These are phyloP conservation scores for Xylaria sp. DNA, from an alignment of 2,329 filamentous ascomycete species.

Conservation along the genomic window DNA sequence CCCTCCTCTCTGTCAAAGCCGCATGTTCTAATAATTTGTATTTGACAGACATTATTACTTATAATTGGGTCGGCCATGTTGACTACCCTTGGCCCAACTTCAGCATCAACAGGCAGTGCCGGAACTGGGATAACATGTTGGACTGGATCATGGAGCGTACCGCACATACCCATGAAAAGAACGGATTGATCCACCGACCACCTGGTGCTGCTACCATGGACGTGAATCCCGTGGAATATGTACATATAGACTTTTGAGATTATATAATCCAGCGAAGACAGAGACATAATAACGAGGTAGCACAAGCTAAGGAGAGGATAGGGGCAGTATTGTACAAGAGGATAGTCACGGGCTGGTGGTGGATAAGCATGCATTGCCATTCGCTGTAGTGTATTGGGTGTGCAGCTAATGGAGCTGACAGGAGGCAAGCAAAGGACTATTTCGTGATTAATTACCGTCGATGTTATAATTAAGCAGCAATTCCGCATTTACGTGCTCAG, in stretches of 20 bases:
- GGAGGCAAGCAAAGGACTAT: too few species aligned
- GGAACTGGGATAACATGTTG: constrained; percentile 19
- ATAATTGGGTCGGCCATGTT: constrained; percentile 27
- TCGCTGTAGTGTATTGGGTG: too few species aligned
- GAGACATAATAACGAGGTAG: not conserved
- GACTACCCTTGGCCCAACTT: constrained; percentile 25
- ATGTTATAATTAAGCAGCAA: too few species aligned
- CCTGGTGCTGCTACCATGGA: constrained; percentile 10
- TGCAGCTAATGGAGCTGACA: too few species aligned
- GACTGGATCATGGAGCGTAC: constrained; percentile 14
- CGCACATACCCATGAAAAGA: constrained; percentile 11
- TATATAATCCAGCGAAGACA: not conserved
- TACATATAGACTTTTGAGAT: constrained; percentile 16
- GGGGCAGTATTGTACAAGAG: too few species aligned
- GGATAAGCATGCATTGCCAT: not conserved
- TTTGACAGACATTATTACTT: constrained; percentile 23
- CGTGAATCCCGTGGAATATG: constrained; percentile 16
- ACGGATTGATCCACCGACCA: constrained; percentile 10
- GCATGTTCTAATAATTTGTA: not conserved
- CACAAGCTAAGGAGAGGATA: too few species aligned
- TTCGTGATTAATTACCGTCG: too few species aligned
- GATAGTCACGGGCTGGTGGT: too few species aligned
- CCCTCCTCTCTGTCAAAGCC: not conserved
- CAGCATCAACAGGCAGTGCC: constrained; percentile 20
- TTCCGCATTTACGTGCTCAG: too few species aligned